These are phyloP conservation scores for Zymoseptoria tritici DNA, from an alignment of 2,329 filamentous ascomycete species.

Conservation along the genomic window DNA sequence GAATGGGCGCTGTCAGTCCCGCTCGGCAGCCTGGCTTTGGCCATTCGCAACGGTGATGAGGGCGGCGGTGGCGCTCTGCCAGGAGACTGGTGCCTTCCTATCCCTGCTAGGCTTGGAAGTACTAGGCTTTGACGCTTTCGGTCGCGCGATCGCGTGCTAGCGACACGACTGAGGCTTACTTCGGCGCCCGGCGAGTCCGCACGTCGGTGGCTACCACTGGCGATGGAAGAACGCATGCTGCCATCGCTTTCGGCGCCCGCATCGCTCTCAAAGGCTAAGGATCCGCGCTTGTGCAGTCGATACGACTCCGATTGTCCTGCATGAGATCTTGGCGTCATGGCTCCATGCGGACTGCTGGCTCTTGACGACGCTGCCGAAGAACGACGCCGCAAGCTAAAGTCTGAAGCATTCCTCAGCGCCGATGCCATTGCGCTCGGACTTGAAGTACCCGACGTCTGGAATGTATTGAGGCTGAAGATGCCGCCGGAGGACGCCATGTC, in stretches of 20 bases:
- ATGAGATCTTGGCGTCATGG: slow-evolving; percentile 82
- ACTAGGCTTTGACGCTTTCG: slow-evolving; percentile 82
- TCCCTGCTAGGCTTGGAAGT: slow-evolving; percentile 57
- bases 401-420: slow-evolving; percentile 49
- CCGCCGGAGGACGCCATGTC: slow-evolving; percentile 7
- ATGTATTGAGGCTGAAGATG: slow-evolving; percentile 15
- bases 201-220: slow-evolving; percentile 49
- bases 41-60: slow-evolving; percentile 69
- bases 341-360: slow-evolving; percentile 77
- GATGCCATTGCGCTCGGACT: slow-evolving; percentile 48
- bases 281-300: slow-evolving; percentile 62
- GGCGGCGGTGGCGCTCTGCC: slow-evolving; percentile 66
- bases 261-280: slow-evolving; percentile 77
- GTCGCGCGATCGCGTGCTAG: slow-evolving; percentile 61
- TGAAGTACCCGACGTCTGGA: slow-evolving; percentile 1
- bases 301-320: slow-evolving; percentile 48
- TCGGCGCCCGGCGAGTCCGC: slow-evolving; percentile 91
- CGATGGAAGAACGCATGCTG: slow-evolving; percentile 73
- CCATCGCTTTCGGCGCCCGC: slow-evolving; percentile 76
- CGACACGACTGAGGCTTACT: slow-evolving; percentile 64
- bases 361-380: slow-evolving; percentile 68
- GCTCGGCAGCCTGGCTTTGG: slow-evolving; percentile 65
- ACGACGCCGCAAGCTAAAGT: slow-evolving; percentile 42
- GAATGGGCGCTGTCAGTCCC: slow-evolving; percentile 63
- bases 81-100: slow-evolving; percentile 84